Evolutionary conservation across 2,329 filamentous ascomycete species (phyloP).

Genomic region (Fusarium sambucinum): DNA sequence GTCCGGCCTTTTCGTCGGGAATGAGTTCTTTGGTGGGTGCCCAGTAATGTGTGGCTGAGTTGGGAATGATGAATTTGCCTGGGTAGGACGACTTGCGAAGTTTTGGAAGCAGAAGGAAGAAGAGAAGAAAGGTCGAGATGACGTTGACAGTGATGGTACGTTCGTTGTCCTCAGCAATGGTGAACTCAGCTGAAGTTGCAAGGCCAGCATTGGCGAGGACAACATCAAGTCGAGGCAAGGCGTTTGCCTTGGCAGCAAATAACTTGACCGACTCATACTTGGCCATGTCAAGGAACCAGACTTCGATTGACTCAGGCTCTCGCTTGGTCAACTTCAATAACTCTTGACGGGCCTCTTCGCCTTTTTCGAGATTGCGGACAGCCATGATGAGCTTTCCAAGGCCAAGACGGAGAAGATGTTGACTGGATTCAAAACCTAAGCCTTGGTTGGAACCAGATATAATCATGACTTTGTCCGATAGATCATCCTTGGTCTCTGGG

Average conservation of each 20-base stretch:
- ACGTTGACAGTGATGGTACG: conserved; percentile 56
- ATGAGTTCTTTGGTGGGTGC: conserved; percentile 44
- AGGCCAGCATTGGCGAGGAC: conserved; percentile 60
- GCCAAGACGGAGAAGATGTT: conserved; percentile 51
- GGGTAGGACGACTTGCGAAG: conserved; percentile 40
- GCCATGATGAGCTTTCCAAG: conserved; percentile 54
- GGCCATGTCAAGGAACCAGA: conserved; percentile 62
- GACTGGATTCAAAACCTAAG: conserved; percentile 55
- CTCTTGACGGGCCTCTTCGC: conserved; percentile 55
- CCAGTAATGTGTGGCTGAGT: conserved; percentile 46
- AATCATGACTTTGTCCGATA: conserved; percentile 51
- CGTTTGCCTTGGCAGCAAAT: conserved; percentile 51
- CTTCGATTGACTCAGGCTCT: conserved; percentile 51
- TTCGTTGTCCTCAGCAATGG: conserved; percentile 60
- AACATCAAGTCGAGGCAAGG: conserved; percentile 57
- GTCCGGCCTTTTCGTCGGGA: not conserved
- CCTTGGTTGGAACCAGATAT: conserved; percentile 58
- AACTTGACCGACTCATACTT: conserved; percentile 59
- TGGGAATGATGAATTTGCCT: conserved; percentile 40
- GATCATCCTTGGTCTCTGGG: conserved; percentile 28
- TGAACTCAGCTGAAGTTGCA: conserved; percentile 51
- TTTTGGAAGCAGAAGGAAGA: conserved; percentile 41
- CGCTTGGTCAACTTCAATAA: conserved; percentile 42
- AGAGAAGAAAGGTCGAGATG: conserved; percentile 41
- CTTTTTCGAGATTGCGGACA: conserved; percentile 54